phyloP scores from a whole-genome alignment of 371 early-diverging fungal species.

The Zychaea mexicana region DNA sequence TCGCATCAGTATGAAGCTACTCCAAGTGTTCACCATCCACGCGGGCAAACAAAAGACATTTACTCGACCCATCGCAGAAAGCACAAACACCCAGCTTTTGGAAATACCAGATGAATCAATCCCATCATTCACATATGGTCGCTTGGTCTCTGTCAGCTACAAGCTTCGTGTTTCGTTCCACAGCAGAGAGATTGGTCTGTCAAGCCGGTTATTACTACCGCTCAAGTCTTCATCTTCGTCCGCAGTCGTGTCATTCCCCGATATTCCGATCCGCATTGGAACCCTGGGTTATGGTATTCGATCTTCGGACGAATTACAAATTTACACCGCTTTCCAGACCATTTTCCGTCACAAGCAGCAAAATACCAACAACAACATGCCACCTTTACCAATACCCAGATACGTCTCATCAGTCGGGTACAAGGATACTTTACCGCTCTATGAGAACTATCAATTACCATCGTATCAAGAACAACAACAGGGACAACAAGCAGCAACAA shows the following conservation, averaged over 20 bases:
- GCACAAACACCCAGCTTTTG: not conserved
- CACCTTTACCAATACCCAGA: constrained; percentile 18
- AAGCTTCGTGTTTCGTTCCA: constrained; percentile 24
- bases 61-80: not conserved
- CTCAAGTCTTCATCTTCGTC: not conserved
- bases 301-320: constrained; percentile 27
- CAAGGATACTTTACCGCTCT: constrained; percentile 33
- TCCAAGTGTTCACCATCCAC: not conserved
- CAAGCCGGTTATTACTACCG: not conserved
- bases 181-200: constrained; percentile 7
- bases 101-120: constrained; percentile 26
- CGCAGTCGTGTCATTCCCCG: constrained; percentile 3
- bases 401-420: constrained; percentile 29
- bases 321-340: constrained; percentile 19
- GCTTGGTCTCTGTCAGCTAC: constrained; percentile 23
- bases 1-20: not conserved
- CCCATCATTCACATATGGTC: constrained; percentile 35
- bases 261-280: constrained; percentile 30
- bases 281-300: constrained; percentile 35
- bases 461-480: constrained; percentile 63
- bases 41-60: not conserved
- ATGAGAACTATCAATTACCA: constrained; percentile 49
- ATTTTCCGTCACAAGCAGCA: constrained; percentile 6
- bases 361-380: constrained; percentile 4
- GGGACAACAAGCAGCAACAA: too few species aligned